Conservation (phyloP, 1,284 basidiomycete genomes). For the Exobasidium rhododendri region DNA sequence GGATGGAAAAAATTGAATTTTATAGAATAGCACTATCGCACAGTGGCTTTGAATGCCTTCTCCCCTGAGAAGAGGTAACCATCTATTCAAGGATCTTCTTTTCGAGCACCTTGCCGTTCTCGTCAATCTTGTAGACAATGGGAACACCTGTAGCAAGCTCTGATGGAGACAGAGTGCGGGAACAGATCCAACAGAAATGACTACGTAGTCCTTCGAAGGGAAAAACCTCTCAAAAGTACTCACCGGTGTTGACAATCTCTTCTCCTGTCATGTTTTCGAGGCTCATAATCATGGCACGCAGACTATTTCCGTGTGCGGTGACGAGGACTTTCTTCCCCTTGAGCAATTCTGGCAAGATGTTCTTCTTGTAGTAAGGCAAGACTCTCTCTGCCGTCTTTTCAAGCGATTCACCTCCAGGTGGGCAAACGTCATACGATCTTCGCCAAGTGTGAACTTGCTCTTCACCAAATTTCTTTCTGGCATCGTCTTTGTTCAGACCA, state of each 20-base stretch:
- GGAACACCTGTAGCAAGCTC: conserved; percentile 58
- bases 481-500: conserved; percentile 58
- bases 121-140: conserved; percentile 57
- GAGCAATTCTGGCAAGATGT: conserved; percentile 55
- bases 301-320: conserved; percentile 58
- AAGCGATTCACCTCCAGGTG: conserved; percentile 57
- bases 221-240: neutral
- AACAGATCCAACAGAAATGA: neutral
- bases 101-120: conserved; percentile 48
- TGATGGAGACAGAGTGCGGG: conserved; percentile 4
- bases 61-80: too few species aligned
- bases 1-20: too few species aligned
- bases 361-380: conserved; percentile 56
- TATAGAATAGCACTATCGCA: too few species aligned
- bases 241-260: conserved; percentile 48
- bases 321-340: conserved; percentile 57
- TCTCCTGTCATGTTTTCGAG: conserved; percentile 56
- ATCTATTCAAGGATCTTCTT: conserved; percentile 49
- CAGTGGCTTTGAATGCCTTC: too few species aligned
- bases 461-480: conserved; percentile 57
- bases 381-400: conserved; percentile 57
- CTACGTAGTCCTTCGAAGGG: neutral
- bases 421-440: conserved; percentile 55
- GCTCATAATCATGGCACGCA: conserved; percentile 56
- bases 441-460: conserved; percentile 58